A percentile compares a stretch with the other conserved stretches of the same genome.
These are phyloP conservation scores for Zangia roseola DNA, from an alignment of 768 basidiomycete genomes.

Conservation along the genomic window DNA sequence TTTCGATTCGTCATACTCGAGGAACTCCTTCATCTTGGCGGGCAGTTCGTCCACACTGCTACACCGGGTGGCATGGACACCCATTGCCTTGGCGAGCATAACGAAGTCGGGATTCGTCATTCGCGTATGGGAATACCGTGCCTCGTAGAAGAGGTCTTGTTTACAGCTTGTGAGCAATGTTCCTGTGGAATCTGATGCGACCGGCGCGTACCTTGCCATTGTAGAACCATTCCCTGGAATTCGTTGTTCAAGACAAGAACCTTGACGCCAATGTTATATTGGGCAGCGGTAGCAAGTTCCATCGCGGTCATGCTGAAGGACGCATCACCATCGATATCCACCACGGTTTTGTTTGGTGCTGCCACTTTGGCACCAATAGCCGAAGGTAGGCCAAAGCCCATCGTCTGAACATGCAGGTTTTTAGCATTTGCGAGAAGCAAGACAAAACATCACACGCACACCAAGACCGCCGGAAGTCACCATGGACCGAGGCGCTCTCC, in stretches of 20 bases:
- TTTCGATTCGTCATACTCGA: constrained; percentile 86
- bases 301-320: constrained; percentile 99
- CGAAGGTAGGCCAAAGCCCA: constrained; percentile 96
- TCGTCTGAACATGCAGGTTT: constrained; percentile 56
- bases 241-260: constrained; percentile 92
- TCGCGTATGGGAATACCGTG: constrained; percentile 92
- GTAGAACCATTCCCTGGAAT: constrained; percentile 98
- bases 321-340: constrained; percentile 97
- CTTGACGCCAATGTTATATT: constrained; percentile 93
- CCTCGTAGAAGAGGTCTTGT: constrained; percentile 91
- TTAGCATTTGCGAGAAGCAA: not conserved
- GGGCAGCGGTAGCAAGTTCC: constrained; percentile 94
- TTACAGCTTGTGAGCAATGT: constrained; percentile 1
- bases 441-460: constrained; percentile 46
- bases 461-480: constrained; percentile 94
- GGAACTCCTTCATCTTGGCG: constrained; percentile 96
- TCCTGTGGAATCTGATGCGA: not conserved
- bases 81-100: constrained; percentile 85
- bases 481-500: constrained; percentile 84
- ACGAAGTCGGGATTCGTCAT: constrained; percentile 98
- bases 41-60: constrained; percentile 72
- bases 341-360: constrained; percentile 86
- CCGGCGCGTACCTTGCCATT: constrained; percentile 85
- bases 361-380: constrained; percentile 98
- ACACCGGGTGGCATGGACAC: constrained; percentile 86